Base-by-base conservation (phyloP, 352 stramenopile species). In the Phytopythium kandeliae region DNA sequence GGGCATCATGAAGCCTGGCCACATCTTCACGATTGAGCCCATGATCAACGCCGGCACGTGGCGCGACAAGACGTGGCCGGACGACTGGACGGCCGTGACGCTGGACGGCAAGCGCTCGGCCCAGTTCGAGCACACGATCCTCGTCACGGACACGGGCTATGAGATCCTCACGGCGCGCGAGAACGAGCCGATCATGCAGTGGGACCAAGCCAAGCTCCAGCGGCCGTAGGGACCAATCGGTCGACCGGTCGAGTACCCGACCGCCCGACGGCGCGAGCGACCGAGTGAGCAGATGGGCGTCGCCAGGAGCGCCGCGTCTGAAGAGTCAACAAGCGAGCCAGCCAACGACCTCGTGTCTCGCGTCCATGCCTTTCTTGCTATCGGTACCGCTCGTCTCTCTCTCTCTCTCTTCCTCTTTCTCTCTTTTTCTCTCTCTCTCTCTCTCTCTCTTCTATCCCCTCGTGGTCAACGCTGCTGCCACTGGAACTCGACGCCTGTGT, bases 11-110 rank as follows among this genome's bases (percentile, higher is more conserved):
- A 64, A 91, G 30, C 76, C 82, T 0, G 96, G 96, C 31, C 89
- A 98, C 66, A 94, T 98, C 28, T 99, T 99, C 71, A 99, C 96
- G 0, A 97, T 99, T 51, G 96, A 99, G 66, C 96, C 96, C 17
- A 99, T 99, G 96, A 98, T 99, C 66, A 99, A 98, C 75, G 66
- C 95, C n/a, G 96, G 69, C 35, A 63, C 69, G 61, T 82, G 76
- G 85, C 59, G 90, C 88, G 79, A 86, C 59, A 55, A 70, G 55
- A 97, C 84, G 9, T 99, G 96, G 96, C 87, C 86, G 19, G 96
- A 99, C 64, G 94, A 98, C 63, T 99, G 96, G 96, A 98, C 96
- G 22, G 89, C 84, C 12, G 89, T 97, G 5, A 99, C 96, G 3
- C 76, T 69, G 7, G 96, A 99, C 75, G 96, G 96, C n/a, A 84